A percentile compares a stretch with the other conserved stretches of the same genome.
Evolutionary conservation across 2,329 filamentous ascomycete species (phyloP).

Genomic region (Zymoseptoria crescenta): DNA sequence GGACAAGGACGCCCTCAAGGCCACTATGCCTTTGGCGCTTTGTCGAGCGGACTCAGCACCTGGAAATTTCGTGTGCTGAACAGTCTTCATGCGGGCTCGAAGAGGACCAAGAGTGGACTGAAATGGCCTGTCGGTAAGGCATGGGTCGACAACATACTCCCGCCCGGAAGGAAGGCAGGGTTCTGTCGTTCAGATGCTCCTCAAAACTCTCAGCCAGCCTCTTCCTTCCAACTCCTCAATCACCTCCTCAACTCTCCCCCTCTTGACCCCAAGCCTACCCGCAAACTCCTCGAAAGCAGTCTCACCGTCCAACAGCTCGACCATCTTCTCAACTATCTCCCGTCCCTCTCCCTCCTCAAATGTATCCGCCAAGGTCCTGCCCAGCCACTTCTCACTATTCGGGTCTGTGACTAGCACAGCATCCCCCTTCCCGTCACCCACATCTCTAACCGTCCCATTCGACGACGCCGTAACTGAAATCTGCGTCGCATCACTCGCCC

Average conservation of each 20-base stretch:
- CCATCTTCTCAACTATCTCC: slow-evolving; percentile 63
- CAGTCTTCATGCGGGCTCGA: too few species aligned
- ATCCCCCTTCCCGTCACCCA: neutral
- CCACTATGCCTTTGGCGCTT: too few species aligned
- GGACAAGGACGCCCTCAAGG: too few species aligned
- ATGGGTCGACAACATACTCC: neutral
- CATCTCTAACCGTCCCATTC: neutral
- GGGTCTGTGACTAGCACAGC: slow-evolving; percentile 14
- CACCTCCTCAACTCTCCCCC: slow-evolving; percentile 54
- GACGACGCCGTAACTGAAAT: neutral
- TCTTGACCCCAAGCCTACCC: slow-evolving; percentile 76
- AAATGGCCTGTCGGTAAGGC: neutral
- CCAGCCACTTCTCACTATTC: slow-evolving; percentile 9
- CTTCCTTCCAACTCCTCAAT: slow-evolving; percentile 59
- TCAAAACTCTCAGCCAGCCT: slow-evolving; percentile 46
- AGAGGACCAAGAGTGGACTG: neutral
- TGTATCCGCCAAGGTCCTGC: slow-evolving; percentile 8
- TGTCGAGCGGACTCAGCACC: too few species aligned
- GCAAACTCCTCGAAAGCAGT: slow-evolving; percentile 80
- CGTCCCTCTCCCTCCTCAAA: slow-evolving; percentile 48
- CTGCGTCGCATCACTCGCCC: neutral
- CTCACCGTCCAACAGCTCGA: slow-evolving; percentile 81
- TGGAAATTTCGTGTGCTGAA: too few species aligned
- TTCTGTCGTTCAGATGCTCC: slow-evolving; percentile 16
- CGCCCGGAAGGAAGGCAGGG: neutral